Evolutionary conservation across 371 early-diverging fungal genomes (phyloP), one percentile per base, ranked within the genome.

Genomic region (Actinomucor elegans): DNA sequence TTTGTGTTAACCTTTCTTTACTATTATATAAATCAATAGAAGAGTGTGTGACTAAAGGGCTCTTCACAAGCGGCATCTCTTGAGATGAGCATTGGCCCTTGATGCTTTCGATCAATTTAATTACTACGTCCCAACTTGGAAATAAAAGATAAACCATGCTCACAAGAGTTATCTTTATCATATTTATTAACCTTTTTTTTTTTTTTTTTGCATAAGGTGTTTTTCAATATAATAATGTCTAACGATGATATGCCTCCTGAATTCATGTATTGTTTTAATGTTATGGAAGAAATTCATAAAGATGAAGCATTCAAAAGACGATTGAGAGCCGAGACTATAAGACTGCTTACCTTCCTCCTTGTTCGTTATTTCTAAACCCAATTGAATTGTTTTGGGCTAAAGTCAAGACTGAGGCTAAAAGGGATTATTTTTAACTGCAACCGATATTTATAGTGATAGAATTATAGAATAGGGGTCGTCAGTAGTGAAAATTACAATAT

Each of bases 251-350:
- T 45, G 32, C 18, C 5, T 18, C 32, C 46, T 45, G 46, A 45
- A 32, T 32, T 45, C 46, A 45, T 45, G 31, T 17, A 32, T 45
- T 45, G 46, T 45, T 45, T 35, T 34, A 48, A 48, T 34, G 34
- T 48, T 48, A 35, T 35, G 48, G 23, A 48, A 35, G 36, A 40
- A 49, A 38, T 49, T 49, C 50, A 17, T 38, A 37, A 40, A 49
- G 50, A 37, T 38, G 50, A 49, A 49, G 40, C 48, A 48, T 35
- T 48, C 48, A 46, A 46, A 14, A 46, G 46, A 46, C 46, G 33
- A 32, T 46, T 46, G 46, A 46, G 21, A 33, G 33, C 18, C 15
- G 46, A 46, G 33, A 33, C 48, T 47, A 47, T 32, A 47, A 35
- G 32, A 4, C 17, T 34, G 48, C 35, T 35, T 47, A 47, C 48